Conservation (phyloP, 495 filamentous ascomycete species). For the Xylaria telfairii region DNA sequence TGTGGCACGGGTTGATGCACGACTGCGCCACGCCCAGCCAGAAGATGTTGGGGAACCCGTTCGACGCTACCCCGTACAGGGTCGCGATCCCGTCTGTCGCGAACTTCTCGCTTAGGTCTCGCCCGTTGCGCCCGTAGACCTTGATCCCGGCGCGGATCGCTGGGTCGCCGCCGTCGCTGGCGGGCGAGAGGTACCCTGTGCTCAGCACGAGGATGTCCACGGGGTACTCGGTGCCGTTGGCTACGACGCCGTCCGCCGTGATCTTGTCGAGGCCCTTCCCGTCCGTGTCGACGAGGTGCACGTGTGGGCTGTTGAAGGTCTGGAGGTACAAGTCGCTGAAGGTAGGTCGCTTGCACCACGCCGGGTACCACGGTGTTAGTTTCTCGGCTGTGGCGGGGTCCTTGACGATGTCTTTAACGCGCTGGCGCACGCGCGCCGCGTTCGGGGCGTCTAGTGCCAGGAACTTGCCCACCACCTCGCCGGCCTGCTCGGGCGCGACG, state of each 20-base stretch:
- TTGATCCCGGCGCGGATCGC: slow-evolving; percentile 42
- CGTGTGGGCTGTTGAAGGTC: slow-evolving; percentile 51
- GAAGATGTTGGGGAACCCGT: slow-evolving; percentile 63
- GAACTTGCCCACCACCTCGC: slow-evolving; percentile 40
- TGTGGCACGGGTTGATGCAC: slow-evolving; percentile 47
- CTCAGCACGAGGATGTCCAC: slow-evolving; percentile 56
- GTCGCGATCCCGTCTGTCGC: slow-evolving; percentile 43
- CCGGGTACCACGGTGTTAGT: slow-evolving; percentile 53
- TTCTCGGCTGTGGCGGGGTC: slow-evolving; percentile 49
- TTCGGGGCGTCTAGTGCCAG: slow-evolving; percentile 35
- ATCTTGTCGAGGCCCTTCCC: slow-evolving; percentile 55
- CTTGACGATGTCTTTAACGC: slow-evolving; percentile 51
- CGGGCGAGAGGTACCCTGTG: slow-evolving; percentile 54
- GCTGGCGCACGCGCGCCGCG: slow-evolving; percentile 38
- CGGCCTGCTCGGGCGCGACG: slow-evolving; percentile 43
- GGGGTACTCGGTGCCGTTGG: slow-evolving; percentile 45
- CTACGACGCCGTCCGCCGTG: slow-evolving; percentile 46
- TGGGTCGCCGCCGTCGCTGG: slow-evolving; percentile 40
- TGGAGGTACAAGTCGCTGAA: slow-evolving; percentile 56
- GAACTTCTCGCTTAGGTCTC: slow-evolving; percentile 52
- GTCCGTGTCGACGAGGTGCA: slow-evolving; percentile 60
- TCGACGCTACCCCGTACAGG: slow-evolving; percentile 53
- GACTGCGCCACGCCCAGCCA: slow-evolving; percentile 50
- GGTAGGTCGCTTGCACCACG: slow-evolving; percentile 55
- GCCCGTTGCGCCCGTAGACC: slow-evolving; percentile 49